Evolutionary conservation across 2,329 filamentous ascomycete species (phyloP).

Genomic region (Fusarium nurragi): DNA sequence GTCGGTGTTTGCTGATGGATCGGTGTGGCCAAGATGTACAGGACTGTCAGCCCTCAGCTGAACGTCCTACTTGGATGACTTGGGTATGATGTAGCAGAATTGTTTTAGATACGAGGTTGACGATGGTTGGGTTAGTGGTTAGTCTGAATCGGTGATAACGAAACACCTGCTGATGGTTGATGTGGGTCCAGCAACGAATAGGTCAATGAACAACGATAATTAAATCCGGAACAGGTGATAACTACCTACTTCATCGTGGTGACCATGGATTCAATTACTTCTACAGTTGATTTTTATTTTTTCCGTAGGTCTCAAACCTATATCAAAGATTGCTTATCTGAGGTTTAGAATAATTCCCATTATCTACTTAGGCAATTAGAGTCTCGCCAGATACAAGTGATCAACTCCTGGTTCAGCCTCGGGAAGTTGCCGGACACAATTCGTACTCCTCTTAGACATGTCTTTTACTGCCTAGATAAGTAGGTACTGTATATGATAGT

Average conservation of each 20-base stretch:
- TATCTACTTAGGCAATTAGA: too few species aligned
- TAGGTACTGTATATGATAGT: too few species aligned
- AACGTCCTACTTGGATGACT: background rate
- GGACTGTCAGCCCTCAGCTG: slow-evolving; percentile 6
- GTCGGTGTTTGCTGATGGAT: slow-evolving; percentile 4
- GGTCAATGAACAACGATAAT: background rate
- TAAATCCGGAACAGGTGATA: background rate
- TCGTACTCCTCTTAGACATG: too few species aligned
- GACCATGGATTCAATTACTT: background rate
- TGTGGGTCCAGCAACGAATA: slow-evolving; percentile 19
- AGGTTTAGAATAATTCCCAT: too few species aligned
- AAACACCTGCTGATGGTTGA: slow-evolving; percentile 7
- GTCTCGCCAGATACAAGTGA: too few species aligned
- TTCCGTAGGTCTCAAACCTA: too few species aligned
- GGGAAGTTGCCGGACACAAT: too few species aligned
- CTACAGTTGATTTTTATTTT: too few species aligned
- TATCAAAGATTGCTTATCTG: too few species aligned
- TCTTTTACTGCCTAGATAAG: too few species aligned
- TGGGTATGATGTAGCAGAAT: slow-evolving; percentile 27
- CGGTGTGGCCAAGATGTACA: background rate
- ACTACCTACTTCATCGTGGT: background rate
- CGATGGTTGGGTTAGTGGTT: slow-evolving; percentile 9
- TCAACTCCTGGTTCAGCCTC: too few species aligned
- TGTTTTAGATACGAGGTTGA: slow-evolving; percentile 14
- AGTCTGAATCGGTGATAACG: slow-evolving; percentile 3